These are phyloP conservation scores for Danielozyma ontarioensis DNA, from an alignment of 805 yeast species.

Conservation along the genomic window DNA sequence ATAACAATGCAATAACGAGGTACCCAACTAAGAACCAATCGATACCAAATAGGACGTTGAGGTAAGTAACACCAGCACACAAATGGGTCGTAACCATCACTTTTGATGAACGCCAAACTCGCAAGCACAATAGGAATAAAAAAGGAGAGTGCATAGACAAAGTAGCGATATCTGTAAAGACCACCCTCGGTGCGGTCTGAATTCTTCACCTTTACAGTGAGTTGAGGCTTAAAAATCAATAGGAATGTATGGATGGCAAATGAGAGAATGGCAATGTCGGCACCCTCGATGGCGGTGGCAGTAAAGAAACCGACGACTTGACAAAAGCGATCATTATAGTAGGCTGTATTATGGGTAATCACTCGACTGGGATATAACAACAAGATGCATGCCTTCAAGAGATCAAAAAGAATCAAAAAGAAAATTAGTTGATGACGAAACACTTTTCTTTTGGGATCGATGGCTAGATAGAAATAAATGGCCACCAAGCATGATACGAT, in stretches of 20 bases:
- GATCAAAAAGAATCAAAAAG: slow-evolving; percentile 65
- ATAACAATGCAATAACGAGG: slow-evolving; percentile 69
- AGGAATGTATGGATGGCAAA: slow-evolving; percentile 81
- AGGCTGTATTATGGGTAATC: slow-evolving; percentile 36
- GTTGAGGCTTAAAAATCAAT: slow-evolving; percentile 60
- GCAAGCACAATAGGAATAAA: slow-evolving; percentile 65
- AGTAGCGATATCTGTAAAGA: slow-evolving; percentile 50
- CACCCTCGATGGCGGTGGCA: slow-evolving; percentile 76
- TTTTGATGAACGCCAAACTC: slow-evolving; percentile 58
- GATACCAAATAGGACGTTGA: slow-evolving; percentile 64
- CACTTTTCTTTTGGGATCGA: slow-evolving; percentile 57
- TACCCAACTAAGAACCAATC: slow-evolving; percentile 72
- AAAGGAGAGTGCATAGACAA: slow-evolving; percentile 54
- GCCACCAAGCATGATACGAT: slow-evolving; percentile 50
- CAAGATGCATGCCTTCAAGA: slow-evolving; percentile 65
- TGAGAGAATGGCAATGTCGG: slow-evolving; percentile 74
- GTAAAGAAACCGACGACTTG: slow-evolving; percentile 77
- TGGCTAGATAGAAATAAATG: slow-evolving; percentile 54
- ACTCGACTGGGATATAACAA: slow-evolving; percentile 65
- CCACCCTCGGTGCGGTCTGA: slow-evolving; percentile 61
- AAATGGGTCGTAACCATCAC: slow-evolving; percentile 47
- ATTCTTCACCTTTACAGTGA: slow-evolving; percentile 36
- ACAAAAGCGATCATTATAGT: slow-evolving; percentile 47
- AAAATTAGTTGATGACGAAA: slow-evolving; percentile 70
- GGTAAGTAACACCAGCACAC: slow-evolving; percentile 81